A percentile compares a stretch with the other conserved stretches of the same genome.
Evolutionary conservation across 345 rosid genomes (phyloP).

Genomic region (Gynandropsis gynandra): DNA sequence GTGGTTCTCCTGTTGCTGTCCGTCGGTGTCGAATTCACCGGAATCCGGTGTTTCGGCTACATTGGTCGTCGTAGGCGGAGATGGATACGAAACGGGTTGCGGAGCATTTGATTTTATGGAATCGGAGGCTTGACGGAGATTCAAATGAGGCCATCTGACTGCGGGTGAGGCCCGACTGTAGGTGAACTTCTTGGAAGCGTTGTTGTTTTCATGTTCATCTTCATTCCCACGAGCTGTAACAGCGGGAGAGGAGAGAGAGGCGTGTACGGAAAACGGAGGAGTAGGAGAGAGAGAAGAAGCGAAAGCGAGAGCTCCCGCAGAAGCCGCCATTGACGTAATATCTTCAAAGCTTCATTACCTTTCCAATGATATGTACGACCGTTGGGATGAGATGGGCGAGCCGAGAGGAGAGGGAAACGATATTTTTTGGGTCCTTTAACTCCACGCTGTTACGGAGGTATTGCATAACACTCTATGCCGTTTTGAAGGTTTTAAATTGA

Average conservation of each 20-base stretch:
- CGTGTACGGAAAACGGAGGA: conserved; percentile 20
- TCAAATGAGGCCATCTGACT: conserved; percentile 86
- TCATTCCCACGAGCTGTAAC: conserved; percentile 4
- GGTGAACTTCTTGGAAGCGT: conserved; percentile 38
- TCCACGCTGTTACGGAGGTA: no score
- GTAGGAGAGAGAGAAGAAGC: conserved; percentile 15
- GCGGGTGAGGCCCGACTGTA: conserved; percentile 87
- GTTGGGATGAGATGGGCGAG: no score
- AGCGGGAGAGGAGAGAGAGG: conserved; percentile 11
- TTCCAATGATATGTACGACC: no score
- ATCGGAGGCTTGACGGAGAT: conserved; percentile 38
- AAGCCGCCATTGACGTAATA: conserved; percentile 27
- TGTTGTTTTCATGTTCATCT: conserved; percentile 25
- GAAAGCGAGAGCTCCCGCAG: conserved; percentile 26
- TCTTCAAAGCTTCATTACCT: conserved; percentile 18
- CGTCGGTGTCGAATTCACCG: conserved; percentile 20
- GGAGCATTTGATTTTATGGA: conserved; percentile 26
- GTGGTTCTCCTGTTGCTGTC: conserved; percentile 28
- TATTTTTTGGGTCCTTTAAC: no score
- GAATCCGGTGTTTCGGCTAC: conserved; percentile 20
- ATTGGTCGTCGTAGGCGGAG: conserved; percentile 22
- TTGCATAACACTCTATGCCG: no score
- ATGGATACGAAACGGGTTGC: conserved; percentile 29
- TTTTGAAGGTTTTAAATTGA: no score
- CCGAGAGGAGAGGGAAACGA: no score